Evolutionary conservation across 75 land plant genomes (phyloP).

Genomic region (Chamaecyparis obtusa): DNA sequence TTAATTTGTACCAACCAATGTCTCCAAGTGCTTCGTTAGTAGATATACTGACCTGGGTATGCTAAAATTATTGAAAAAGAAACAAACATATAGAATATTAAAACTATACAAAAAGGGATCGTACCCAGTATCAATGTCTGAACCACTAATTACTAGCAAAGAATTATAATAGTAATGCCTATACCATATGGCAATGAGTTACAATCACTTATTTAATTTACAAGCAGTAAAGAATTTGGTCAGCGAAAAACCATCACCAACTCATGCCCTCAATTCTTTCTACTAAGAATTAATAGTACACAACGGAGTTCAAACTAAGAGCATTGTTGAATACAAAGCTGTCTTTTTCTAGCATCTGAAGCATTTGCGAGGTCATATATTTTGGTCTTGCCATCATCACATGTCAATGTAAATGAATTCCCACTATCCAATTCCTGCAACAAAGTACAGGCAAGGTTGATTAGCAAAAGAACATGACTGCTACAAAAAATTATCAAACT

Average conservation of each 20-base stretch:
- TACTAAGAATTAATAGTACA: background rate
- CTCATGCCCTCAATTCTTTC: background rate
- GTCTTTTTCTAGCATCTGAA: background rate
- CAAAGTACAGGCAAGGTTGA: background rate
- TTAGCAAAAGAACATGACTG: background rate
- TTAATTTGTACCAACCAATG: background rate
- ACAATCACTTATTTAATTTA: background rate
- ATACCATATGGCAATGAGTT: background rate
- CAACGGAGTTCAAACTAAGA: background rate
- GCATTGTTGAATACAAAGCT: conserved; percentile 12
- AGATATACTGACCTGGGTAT: background rate
- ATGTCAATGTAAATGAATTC: background rate
- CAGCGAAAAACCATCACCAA: background rate
- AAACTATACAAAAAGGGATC: background rate
- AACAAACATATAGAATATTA: background rate
- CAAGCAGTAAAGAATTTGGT: conserved; percentile 4
- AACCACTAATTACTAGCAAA: background rate
- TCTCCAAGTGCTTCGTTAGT: background rate
- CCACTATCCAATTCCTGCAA: background rate
- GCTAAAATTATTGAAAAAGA: background rate
- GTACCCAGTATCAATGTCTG: background rate
- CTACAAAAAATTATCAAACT: background rate
- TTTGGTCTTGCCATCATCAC: conserved; percentile 4
- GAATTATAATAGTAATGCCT: background rate
- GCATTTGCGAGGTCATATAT: background rate